Percentiles rank a stretch among this genome's conserved stretches.
Evolutionary conservation across 345 rosid species (phyloP).

Genomic region (Lagerstroemia speciosa): DNA sequence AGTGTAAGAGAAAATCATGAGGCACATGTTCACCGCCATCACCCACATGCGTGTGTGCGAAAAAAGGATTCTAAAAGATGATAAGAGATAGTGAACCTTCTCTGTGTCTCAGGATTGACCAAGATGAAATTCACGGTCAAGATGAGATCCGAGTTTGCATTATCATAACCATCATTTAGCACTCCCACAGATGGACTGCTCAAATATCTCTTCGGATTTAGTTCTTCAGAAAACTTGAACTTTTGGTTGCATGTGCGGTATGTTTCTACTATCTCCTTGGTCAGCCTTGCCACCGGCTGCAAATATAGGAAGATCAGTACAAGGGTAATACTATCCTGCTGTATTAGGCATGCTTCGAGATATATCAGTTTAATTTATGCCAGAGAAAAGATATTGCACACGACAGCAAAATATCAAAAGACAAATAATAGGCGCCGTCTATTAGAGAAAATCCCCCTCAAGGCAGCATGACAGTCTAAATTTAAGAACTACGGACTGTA

Average conservation of each 20-base stretch:
- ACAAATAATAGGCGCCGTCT: no score
- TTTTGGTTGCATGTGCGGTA: conserved; percentile 79
- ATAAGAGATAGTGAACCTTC: conserved; percentile 49
- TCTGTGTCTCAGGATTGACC: conserved; percentile 62
- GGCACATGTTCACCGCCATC: not conserved
- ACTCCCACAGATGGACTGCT: conserved; percentile 89
- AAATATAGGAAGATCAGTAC: conserved; percentile 25
- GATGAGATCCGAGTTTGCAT: conserved; percentile 90
- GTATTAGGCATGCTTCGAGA: not conserved
- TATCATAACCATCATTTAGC: conserved; percentile 87
- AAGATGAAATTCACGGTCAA: conserved; percentile 63
- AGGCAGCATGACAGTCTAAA: no score
- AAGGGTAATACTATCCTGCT: not conserved
- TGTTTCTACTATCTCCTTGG: conserved; percentile 76
- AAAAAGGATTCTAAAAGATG: not conserved
- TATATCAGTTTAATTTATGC: not conserved
- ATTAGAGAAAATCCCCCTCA: no score
- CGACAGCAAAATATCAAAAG: not conserved
- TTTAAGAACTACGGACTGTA: no score
- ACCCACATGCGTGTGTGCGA: not conserved
- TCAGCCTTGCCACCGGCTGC: conserved; percentile 81
- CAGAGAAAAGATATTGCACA: not conserved
- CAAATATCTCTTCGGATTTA: conserved; percentile 90
- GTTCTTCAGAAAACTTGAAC: conserved; percentile 81
- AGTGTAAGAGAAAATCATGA: not conserved